Conservation (phyloP, 2,329 filamentous ascomycete genomes). For the Diaporthe sp. region DNA sequence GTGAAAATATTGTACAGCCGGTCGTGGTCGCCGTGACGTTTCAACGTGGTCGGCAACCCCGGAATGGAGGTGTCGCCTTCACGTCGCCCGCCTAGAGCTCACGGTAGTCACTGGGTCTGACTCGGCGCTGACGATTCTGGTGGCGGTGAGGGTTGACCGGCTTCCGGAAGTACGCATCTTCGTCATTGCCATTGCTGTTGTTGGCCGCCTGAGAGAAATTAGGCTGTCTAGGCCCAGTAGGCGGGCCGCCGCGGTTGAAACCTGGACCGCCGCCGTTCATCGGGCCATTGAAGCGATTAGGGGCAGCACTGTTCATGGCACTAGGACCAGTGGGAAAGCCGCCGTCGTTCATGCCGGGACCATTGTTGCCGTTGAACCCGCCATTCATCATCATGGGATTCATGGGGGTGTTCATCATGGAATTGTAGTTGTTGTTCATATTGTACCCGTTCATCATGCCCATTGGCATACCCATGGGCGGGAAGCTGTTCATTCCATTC, state of each 20-base stretch:
- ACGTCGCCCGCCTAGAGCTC: conserved; percentile 71
- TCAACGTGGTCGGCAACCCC: conserved; percentile 24
- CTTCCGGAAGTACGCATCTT: conserved; percentile 94
- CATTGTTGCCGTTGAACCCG: conserved; percentile 51
- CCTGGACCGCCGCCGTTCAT: conserved; percentile 50
- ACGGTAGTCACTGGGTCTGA: conserved; percentile 90
- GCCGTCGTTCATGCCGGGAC: conserved; percentile 48
- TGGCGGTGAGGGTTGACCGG: conserved; percentile 95
- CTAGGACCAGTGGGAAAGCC: conserved; percentile 38
- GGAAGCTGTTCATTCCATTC: conserved; percentile 13
- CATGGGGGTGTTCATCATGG: conserved; percentile 41
- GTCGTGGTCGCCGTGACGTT: background rate
- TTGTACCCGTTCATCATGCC: conserved; percentile 9
- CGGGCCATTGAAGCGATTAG: conserved; percentile 43
- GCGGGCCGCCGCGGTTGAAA: conserved; percentile 46
- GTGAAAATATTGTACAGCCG: conserved; percentile 14
- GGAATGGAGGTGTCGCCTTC: conserved; percentile 25
- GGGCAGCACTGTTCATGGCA: conserved; percentile 51
- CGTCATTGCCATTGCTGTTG: conserved; percentile 66
- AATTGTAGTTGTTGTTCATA: conserved; percentile 19
- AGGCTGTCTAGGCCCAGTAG: conserved; percentile 40
- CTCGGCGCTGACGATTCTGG: conserved; percentile 83
- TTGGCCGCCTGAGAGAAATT: conserved; percentile 45
- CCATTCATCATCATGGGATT: conserved; percentile 53
- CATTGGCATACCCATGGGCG: conserved; percentile 5